phyloP scores from a whole-genome alignment of 2,329 filamentous ascomycete species.

The Sordariomycetes sp. region DNA sequence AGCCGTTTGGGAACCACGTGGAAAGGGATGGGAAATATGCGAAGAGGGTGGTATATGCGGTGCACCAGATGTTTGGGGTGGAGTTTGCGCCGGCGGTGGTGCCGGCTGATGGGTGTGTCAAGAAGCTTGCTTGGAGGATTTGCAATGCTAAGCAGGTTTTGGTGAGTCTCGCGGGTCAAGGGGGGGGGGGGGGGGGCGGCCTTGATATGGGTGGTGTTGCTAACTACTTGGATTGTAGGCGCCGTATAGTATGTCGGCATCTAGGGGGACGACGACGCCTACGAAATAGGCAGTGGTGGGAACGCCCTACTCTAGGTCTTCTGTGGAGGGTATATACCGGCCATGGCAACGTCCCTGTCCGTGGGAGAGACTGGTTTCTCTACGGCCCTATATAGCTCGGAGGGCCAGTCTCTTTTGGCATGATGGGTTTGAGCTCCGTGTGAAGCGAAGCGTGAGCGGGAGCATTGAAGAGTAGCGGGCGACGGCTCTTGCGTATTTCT shows the following conservation, averaged over 20 bases:
- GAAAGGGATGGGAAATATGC: slow-evolving; percentile 84
- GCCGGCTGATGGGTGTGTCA: slow-evolving; percentile 78
- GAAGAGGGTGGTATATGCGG: slow-evolving; percentile 81
- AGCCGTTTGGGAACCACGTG: slow-evolving; percentile 73
- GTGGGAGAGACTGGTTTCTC: too few species aligned
- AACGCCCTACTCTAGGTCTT: too few species aligned
- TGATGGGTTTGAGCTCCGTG: too few species aligned
- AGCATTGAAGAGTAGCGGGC: too few species aligned
- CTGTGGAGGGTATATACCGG: too few species aligned
- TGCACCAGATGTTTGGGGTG: slow-evolving; percentile 93
- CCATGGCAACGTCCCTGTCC: too few species aligned
- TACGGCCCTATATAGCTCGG: too few species aligned
- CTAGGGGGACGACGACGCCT: slow-evolving; percentile 49
- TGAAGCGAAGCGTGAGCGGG: too few species aligned
- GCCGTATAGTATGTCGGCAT: slow-evolving; percentile 58
- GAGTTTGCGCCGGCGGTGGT: slow-evolving; percentile 92
- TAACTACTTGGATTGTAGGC: slow-evolving; percentile 30
- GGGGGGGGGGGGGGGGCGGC: background rate
- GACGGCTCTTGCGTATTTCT: too few species aligned
- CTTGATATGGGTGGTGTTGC: background rate
- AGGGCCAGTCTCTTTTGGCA: too few species aligned
- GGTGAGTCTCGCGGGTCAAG: slow-evolving; percentile 37
- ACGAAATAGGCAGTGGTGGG: slow-evolving; percentile 7
- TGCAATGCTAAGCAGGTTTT: slow-evolving; percentile 92
- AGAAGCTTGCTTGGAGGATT: slow-evolving; percentile 85